Percentiles rank a stretch among this genome's conserved stretches.
These are phyloP conservation scores for Aspergillus nanangensis DNA, from an alignment of 495 filamentous ascomycete genomes.

Conservation along the genomic window DNA sequence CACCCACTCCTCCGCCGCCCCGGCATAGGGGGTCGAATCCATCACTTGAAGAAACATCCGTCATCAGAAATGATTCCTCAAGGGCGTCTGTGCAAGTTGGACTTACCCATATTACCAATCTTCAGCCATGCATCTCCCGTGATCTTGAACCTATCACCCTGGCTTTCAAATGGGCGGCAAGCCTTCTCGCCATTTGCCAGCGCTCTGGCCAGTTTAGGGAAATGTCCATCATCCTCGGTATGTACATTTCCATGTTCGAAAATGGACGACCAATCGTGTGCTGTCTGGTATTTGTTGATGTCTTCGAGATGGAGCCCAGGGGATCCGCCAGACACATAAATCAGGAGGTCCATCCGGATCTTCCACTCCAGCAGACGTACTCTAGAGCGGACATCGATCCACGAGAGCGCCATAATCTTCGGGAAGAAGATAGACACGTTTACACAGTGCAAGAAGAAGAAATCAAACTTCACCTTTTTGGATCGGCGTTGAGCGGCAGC, in stretches of 20 bases:
- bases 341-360: slow-evolving; percentile 60
- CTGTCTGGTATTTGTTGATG: slow-evolving; percentile 43
- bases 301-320: slow-evolving; percentile 53
- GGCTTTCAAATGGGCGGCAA: slow-evolving; percentile 36
- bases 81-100: neutral
- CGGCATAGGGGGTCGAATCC: slow-evolving; percentile 33
- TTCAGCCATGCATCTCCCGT: slow-evolving; percentile 67
- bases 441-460: slow-evolving; percentile 71
- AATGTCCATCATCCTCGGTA: slow-evolving; percentile 72
- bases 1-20: slow-evolving; percentile 22
- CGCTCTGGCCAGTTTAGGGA: slow-evolving; percentile 67
- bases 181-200: slow-evolving; percentile 52
- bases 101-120: slow-evolving; percentile 46
- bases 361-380: slow-evolving; percentile 71
- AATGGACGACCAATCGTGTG: slow-evolving; percentile 48
- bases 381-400: slow-evolving; percentile 38
- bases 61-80: slow-evolving; percentile 7
- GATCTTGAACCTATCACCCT: slow-evolving; percentile 47
- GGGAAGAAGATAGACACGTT: slow-evolving; percentile 62
- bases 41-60: slow-evolving; percentile 16
- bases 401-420: slow-evolving; percentile 37
- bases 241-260: slow-evolving; percentile 49
- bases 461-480: slow-evolving; percentile 69
- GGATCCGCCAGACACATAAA: slow-evolving; percentile 58
- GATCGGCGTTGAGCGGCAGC: slow-evolving; percentile 54